Evolutionary conservation across 345 rosid species (phyloP), one percentile per base, ranked within the genome.

Genomic region (Murraya koenigii): DNA sequence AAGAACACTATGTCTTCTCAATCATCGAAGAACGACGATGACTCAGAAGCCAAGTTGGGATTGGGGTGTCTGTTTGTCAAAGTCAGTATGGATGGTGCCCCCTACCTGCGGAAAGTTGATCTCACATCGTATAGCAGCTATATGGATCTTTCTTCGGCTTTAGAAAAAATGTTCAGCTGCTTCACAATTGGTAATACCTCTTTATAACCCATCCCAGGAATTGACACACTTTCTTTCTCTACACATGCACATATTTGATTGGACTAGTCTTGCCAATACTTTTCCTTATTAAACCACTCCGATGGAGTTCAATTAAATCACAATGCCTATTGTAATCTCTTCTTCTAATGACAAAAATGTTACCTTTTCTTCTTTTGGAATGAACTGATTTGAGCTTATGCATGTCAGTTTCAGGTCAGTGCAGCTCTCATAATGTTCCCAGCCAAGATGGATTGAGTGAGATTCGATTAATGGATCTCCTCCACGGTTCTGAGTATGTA

Each of bases 21-120:
- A 22, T 74, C 90, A 78, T 79, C 83, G 35, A 91, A 85, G 82
- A 83, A 73, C 64, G 87, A 82, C 36, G 85, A 87, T 41, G 85
- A 82, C 25, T 77, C 71, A 65, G 88, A 85, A 78, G 81, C 82
- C 32, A 91, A 85, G 83, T 52, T 79, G 23, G 86, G 89, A 83
- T 60, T 86, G 28, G 90, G 85, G 64, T 87, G 90, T 80, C 81
- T 88, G 65, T 91, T 86, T 84, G 90, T 93, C 38, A 93, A 93
- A 81, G 97, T 93, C 75, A 85, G 93, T 76, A 89, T 92, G 95
- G 95, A 92, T 80, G 95, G 97, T 75, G 93, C 88, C 73, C 92
- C 92, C 55, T 89, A 89, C 65, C 88, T 92, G 23, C 87, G 97
- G 70, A 93, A 93, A 87, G 92, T 91, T 72, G 91, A 91, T 86